Conservation (phyloP, 208 protist genomes). For the Sergeia podlipaevii region DNA sequence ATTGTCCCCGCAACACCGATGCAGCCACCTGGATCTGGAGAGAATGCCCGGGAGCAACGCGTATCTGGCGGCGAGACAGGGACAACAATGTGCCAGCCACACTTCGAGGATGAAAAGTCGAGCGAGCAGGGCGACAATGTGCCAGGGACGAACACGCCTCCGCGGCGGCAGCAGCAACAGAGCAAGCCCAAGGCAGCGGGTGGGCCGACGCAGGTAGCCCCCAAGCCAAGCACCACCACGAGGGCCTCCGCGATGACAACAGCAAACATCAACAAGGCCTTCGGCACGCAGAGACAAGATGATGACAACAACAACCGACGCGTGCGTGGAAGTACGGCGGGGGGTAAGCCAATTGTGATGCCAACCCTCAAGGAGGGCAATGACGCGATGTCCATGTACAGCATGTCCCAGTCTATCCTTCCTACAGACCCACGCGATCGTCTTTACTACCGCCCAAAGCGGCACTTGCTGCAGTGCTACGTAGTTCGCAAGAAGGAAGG, state of each 20-base stretch:
- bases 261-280: constrained; percentile 2
- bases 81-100: too few species aligned
- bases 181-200: too few species aligned
- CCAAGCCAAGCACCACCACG: background rate
- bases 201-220: background rate
- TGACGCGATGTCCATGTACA: constrained; percentile 42
- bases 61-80: too few species aligned
- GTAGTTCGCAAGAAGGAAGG: constrained; percentile 20
- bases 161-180: too few species aligned
- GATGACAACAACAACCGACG: too few species aligned
- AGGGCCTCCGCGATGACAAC: background rate
- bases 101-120: too few species aligned
- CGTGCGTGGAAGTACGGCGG: background rate
- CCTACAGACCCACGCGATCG: constrained; percentile 38
- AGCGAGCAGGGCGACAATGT: too few species aligned
- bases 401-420: constrained; percentile 36
- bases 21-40: too few species aligned
- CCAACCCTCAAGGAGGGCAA: constrained; percentile 30
- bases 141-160: too few species aligned
- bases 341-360: constrained; percentile 10
- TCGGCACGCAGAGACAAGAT: constrained; percentile 1
- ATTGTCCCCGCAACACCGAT: too few species aligned
- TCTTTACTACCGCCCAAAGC: constrained; percentile 38
- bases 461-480: constrained; percentile 45
- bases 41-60: too few species aligned